These are phyloP conservation scores for Tilletia horrida DNA, from an alignment of 1,284 basidiomycete genomes.

Conservation along the genomic window DNA sequence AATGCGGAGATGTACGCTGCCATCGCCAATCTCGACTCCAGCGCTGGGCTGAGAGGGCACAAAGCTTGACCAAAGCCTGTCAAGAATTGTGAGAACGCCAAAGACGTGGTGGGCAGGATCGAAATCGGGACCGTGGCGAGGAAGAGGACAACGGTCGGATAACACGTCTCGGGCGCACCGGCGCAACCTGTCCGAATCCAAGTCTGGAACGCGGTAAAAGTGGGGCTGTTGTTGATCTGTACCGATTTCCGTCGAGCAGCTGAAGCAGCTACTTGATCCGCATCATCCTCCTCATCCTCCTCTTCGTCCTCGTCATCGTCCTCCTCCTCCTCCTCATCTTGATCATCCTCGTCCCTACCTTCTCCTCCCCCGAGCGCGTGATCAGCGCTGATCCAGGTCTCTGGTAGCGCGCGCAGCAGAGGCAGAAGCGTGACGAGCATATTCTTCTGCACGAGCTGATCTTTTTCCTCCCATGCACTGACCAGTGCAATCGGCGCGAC, in stretches of 20 bases:
- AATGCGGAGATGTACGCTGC: constrained; percentile 67
- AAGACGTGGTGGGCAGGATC: constrained; percentile 55
- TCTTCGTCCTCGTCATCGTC: constrained; percentile 26
- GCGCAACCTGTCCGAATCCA: constrained; percentile 73
- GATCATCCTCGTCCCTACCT: constrained; percentile 19
- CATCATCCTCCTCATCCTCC: constrained; percentile 22
- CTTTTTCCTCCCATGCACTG: constrained; percentile 48
- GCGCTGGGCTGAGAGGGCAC: constrained; percentile 61
- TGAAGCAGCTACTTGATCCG: not conserved
- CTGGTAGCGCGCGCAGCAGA: constrained; percentile 38
- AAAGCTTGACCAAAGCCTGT: constrained; percentile 73
- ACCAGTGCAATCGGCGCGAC: constrained; percentile 23
- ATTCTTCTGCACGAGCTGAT: constrained; percentile 35
- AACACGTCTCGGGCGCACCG: constrained; percentile 70
- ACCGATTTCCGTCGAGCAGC: not conserved
- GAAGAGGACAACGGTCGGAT: constrained; percentile 72
- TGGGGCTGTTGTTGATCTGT: not conserved
- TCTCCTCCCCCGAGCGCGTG: constrained; percentile 28
- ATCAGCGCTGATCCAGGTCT: constrained; percentile 49
- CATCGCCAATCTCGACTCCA: constrained; percentile 56
- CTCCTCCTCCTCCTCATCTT: constrained; percentile 24
- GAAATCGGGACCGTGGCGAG: constrained; percentile 71
- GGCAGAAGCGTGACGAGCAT: constrained; percentile 43
- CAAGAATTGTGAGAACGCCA: constrained; percentile 61
- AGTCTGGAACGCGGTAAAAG: constrained; percentile 61